A percentile compares a stretch with the other conserved stretches of the same genome.
Evolutionary conservation across 768 basidiomycete species (phyloP).

Genomic region (Psilocybe tampanensis): DNA sequence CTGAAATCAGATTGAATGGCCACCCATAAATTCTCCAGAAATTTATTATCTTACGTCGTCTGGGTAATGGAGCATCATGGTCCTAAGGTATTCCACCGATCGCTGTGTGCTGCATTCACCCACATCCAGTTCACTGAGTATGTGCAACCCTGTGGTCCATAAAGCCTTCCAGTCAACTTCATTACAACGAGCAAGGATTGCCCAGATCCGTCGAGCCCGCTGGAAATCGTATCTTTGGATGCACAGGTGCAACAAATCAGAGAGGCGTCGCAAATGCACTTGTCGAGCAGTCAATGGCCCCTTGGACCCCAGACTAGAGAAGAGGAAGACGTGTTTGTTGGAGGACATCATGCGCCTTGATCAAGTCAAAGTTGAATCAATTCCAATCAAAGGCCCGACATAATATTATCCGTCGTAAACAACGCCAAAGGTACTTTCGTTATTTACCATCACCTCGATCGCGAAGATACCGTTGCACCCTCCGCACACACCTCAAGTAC

Average conservation of each 20-base stretch:
- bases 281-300: constrained; percentile 57
- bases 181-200: constrained; percentile 73
- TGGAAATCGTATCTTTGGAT: constrained; percentile 66
- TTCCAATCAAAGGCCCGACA: too few species aligned
- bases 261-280: constrained; percentile 72
- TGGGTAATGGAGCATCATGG: constrained; percentile 71
- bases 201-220: constrained; percentile 72
- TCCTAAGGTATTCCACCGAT: constrained; percentile 61
- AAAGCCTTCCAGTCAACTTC: constrained; percentile 75
- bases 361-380: not conserved
- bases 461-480: not conserved
- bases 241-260: constrained; percentile 73
- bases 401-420: too few species aligned
- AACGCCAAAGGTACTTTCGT: constrained; percentile 28
- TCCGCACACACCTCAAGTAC: not conserved
- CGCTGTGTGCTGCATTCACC: constrained; percentile 30
- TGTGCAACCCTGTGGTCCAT: constrained; percentile 68
- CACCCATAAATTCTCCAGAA: not conserved
- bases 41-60: constrained; percentile 54
- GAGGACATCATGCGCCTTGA: constrained; percentile 31
- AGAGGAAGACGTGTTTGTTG: constrained; percentile 55
- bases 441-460: constrained; percentile 5
- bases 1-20: constrained; percentile 39
- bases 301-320: constrained; percentile 56
- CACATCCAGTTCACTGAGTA: constrained; percentile 43